Percentiles rank a stretch among this genome's conserved stretches.
Evolutionary conservation across 2,329 filamentous ascomycete species (phyloP).

Genomic region (Stachybotrys chlorohalonatus): DNA sequence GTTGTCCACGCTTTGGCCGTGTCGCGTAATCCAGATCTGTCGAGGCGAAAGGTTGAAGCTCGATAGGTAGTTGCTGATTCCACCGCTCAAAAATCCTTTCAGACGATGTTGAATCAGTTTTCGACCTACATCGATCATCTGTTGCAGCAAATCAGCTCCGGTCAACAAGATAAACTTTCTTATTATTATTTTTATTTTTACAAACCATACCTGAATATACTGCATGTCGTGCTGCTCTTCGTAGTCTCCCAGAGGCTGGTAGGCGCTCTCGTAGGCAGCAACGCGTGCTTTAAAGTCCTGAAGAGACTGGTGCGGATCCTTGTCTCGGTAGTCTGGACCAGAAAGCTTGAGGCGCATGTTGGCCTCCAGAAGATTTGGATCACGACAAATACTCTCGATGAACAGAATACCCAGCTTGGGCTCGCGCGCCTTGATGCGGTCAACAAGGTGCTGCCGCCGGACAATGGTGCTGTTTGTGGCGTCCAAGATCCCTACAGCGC

Average conservation of each 20-base stretch:
- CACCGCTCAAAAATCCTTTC: constrained; percentile 82
- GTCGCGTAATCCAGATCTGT: constrained; percentile 96
- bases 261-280: constrained; percentile 86
- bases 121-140: constrained; percentile 94
- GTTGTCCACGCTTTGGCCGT: constrained; percentile 88
- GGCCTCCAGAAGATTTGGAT: constrained; percentile 75
- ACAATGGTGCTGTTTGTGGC: constrained; percentile 94
- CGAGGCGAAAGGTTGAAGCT: constrained; percentile 95
- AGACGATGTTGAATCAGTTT: constrained; percentile 89
- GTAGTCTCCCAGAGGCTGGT: constrained; percentile 80
- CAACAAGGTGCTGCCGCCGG: constrained; percentile 73
- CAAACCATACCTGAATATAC: constrained; percentile 62
- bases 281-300: constrained; percentile 91
- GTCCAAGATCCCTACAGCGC: constrained; percentile 90
- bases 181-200: no score
- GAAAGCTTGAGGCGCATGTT: constrained; percentile 97
- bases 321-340: constrained; percentile 90
- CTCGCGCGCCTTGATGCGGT: constrained; percentile 72
- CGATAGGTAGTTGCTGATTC: constrained; percentile 88
- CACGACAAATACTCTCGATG: constrained; percentile 87
- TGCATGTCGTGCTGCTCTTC: constrained; percentile 88
- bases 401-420: constrained; percentile 88
- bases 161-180: background rate
- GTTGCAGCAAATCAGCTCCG: constrained; percentile 14
- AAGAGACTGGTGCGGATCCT: constrained; percentile 77